These are phyloP conservation scores for Aspergillus sclerotiicarbonarius DNA, from an alignment of 495 filamentous ascomycete genomes.

Conservation along the genomic window DNA sequence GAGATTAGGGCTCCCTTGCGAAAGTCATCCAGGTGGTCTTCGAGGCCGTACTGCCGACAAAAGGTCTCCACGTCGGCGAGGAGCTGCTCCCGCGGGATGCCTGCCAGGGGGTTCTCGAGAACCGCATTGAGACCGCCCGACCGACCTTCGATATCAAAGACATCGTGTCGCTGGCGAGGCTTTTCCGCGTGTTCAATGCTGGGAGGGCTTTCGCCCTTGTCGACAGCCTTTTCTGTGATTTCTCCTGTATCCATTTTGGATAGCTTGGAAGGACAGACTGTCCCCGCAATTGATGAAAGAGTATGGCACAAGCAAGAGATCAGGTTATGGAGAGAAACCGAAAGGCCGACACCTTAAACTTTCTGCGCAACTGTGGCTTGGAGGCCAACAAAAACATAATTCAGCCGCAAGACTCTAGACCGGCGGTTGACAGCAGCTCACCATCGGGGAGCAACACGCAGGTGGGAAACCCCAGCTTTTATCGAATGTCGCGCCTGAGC, in stretches of 20 bases:
- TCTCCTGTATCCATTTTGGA: background rate
- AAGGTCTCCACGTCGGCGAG: slow-evolving; percentile 51
- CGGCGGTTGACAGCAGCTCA: background rate
- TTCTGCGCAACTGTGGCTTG: background rate
- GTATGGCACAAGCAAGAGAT: background rate
- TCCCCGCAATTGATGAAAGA: too few relatives aligned
- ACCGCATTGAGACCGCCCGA: slow-evolving; percentile 29
- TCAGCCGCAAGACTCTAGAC: background rate
- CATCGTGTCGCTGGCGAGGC: background rate
- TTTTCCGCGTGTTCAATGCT: slow-evolving; percentile 14
- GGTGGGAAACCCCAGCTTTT: background rate
- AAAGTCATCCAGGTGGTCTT: slow-evolving; percentile 43
- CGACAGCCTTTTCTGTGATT: background rate
- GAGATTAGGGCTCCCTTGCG: slow-evolving; percentile 55
- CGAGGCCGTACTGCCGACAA: slow-evolving; percentile 40
- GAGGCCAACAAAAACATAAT: slow-evolving; percentile 4
- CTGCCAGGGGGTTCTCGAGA: slow-evolving; percentile 52
- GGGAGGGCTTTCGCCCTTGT: slow-evolving; percentile 1
- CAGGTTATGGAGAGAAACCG: slow-evolving; percentile 2
- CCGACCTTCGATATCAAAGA: slow-evolving; percentile 25
- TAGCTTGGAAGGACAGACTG: too few relatives aligned
- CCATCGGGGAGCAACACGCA: background rate
- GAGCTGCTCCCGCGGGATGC: slow-evolving; percentile 46
- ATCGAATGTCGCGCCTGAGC: background rate
- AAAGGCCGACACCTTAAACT: background rate